Evolutionary conservation across 179 eudicot species (phyloP).

Genomic region (Nepenthes alata): DNA sequence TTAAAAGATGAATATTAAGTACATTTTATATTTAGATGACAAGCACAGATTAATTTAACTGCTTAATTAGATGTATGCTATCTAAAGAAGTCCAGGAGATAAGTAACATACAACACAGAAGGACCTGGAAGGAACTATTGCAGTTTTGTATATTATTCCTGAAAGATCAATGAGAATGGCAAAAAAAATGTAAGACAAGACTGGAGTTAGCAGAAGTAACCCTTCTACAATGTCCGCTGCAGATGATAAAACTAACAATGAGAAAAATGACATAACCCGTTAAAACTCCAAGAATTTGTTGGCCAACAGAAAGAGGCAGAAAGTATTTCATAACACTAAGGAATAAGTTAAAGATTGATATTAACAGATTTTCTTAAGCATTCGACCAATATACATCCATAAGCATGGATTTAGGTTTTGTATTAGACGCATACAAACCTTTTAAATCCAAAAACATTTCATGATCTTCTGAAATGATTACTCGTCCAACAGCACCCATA

Average conservation of each 20-base stretch:
- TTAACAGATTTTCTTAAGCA: too few species aligned
- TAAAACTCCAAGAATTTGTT: too few species aligned
- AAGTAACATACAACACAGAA: conserved; percentile 68
- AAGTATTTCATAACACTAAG: too few species aligned
- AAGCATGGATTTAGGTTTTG: background rate
- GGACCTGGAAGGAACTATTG: conserved; percentile 80
- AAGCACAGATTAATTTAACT: background rate
- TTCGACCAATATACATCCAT: too few species aligned
- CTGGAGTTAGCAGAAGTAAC: background rate
- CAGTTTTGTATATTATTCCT: conserved; percentile 91
- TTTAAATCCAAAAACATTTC: conserved; percentile 80
- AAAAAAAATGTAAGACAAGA: background rate
- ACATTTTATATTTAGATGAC: background rate
- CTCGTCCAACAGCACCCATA: conserved; percentile 90
- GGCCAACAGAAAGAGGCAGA: too few species aligned
- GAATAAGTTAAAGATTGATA: too few species aligned
- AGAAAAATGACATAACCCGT: too few species aligned
- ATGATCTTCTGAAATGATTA: conserved; percentile 55
- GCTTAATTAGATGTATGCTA: background rate
- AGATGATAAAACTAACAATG: too few species aligned
- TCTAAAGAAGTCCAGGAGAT: conserved; percentile 5
- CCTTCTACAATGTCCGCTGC: too few species aligned
- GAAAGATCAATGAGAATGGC: conserved; percentile 13
- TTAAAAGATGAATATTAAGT: background rate
- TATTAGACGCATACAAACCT: conserved; percentile 27